A percentile compares a stretch with the other conserved stretches of the same genome.
phyloP scores from a whole-genome alignment of 352 stramenopile genomes.

The Peronospora farinosa region DNA sequence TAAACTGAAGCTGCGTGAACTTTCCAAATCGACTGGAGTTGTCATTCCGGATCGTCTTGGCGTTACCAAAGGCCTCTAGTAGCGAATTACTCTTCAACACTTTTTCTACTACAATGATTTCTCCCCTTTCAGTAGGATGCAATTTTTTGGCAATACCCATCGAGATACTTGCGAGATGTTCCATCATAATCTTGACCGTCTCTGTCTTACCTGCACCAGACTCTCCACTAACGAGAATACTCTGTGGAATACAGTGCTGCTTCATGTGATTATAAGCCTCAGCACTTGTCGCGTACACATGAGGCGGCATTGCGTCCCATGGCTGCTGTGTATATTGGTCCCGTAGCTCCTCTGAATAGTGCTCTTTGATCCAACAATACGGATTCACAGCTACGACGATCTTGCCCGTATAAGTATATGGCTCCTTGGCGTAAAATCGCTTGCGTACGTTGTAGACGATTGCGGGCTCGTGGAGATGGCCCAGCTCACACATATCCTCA shows the following conservation, averaged over 20 bases:
- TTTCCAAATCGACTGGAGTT: conserved; percentile 95
- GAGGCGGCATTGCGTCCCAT: conserved; percentile 72
- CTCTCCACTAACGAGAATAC: conserved; percentile 92
- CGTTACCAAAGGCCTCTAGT: conserved; percentile 88
- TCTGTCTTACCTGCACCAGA: conserved; percentile 92
- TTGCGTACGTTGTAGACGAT: conserved; percentile 90
- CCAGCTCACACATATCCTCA: conserved; percentile 82
- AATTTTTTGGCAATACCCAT: conserved; percentile 52
- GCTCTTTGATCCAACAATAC: conserved; percentile 86
- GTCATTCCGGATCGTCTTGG: conserved; percentile 91
- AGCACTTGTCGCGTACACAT: conserved; percentile 87
- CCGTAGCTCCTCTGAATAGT: conserved; percentile 79
- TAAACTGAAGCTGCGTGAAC: conserved; percentile 92
- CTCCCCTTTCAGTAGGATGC: conserved; percentile 57
- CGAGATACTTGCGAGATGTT: conserved; percentile 88
- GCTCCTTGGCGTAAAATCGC: conserved; percentile 78
- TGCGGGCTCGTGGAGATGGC: conserved; percentile 86
- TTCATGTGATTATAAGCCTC: conserved; percentile 83
- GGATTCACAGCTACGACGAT: conserved; percentile 97
- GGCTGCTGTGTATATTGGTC: conserved; percentile 60
- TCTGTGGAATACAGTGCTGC: conserved; percentile 57
- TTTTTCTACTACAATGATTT: conserved; percentile 77
- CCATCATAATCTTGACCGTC: conserved; percentile 96
- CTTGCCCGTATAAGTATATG: conserved; percentile 95
- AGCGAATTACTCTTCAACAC: conserved; percentile 88